Evolutionary conservation across 2,329 filamentous ascomycete species (phyloP), one percentile per base, ranked within the genome.

Genomic region (Waltergamsia citrina): DNA sequence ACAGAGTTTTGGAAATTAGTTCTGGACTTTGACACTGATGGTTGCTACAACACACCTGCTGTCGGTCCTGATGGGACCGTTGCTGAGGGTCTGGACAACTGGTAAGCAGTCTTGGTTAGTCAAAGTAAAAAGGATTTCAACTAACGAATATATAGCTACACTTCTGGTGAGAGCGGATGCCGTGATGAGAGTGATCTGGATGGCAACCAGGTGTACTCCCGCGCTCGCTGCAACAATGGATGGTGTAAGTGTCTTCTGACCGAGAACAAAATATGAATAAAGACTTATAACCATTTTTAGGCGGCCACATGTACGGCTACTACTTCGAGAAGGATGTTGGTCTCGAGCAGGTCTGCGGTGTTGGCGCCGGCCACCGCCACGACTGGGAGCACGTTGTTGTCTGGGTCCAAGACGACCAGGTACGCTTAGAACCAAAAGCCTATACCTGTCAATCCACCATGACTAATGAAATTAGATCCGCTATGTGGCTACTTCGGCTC

Each of bases 1-100:
- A 6, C 6, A n/a, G 12, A 7, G 12, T 27, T 12, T 6, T 12
- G 16, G 25, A 27, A 7, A 12, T n/a, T 6, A 27, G 7, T 17
- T 6, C 6, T 51, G 20, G 48, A 58, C 39, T 55, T 54, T 38
- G 56, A 59, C 36, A 55, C 42, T 9, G 54, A 59, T 34, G 41
- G 50, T 12, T 58, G 55, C 41, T 59, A 59, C 38, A 56, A 58
- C 38, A 49, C 46, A 4, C 48, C 53, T 12, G 56, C 55, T 23
- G 55, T 59, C 35, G 51, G 43, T 18, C 41, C 49, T 11, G 37
- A 49, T 20, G 53, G 54, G 18, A 49, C 43, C 11, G 45, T 54
- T 19, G 44, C 45, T 32, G 40, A 44, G 3, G 56, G 54, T 3
- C 46, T 55, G 2, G 41, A 45, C 17, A 6, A 22, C 18, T 21